Conservation (phyloP, 768 basidiomycete genomes). For the Hortiboletus campestris region DNA sequence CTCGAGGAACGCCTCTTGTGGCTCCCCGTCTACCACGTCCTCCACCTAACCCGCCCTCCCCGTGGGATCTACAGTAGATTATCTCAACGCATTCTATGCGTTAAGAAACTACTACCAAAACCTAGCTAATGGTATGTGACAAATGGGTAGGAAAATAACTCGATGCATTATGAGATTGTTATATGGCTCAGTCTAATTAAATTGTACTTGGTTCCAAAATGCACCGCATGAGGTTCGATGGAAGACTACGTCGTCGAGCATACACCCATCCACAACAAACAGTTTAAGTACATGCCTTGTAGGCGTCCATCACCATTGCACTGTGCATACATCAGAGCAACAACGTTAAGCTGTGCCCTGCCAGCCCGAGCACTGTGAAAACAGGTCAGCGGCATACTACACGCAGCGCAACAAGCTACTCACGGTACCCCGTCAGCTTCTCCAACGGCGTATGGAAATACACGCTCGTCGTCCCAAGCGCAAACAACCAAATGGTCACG, state of each 20-base stretch:
- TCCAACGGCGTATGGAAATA: slow-evolving; percentile 91
- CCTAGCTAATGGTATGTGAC: too few relatives aligned
- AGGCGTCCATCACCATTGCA: background rate
- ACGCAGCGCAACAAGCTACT: slow-evolving; percentile 31
- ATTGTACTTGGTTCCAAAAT: background rate
- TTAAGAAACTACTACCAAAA: too few relatives aligned
- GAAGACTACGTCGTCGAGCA: background rate
- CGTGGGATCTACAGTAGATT: too few relatives aligned
- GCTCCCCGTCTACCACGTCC: slow-evolving; percentile 40
- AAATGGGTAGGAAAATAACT: too few relatives aligned
- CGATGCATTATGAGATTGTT: too few relatives aligned
- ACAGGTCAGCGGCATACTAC: background rate
- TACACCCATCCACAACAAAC: background rate
- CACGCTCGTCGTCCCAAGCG: slow-evolving; percentile 74
- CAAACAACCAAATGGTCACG: slow-evolving; percentile 68
- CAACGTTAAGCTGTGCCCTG: slow-evolving; percentile 33
- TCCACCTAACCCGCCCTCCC: slow-evolving; percentile 10
- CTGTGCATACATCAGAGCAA: slow-evolving; percentile 7
- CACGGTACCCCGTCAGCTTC: slow-evolving; percentile 83
- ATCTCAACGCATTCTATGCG: slow-evolving; percentile 24
- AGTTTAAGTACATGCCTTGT: background rate
- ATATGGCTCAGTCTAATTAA: too few relatives aligned
- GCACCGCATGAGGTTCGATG: too few relatives aligned
- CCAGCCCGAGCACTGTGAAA: slow-evolving; percentile 38
- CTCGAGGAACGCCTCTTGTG: slow-evolving; percentile 38